Conservation (phyloP, 192 early-diverging fungal species). For the Linnemannia elongata region DNA sequence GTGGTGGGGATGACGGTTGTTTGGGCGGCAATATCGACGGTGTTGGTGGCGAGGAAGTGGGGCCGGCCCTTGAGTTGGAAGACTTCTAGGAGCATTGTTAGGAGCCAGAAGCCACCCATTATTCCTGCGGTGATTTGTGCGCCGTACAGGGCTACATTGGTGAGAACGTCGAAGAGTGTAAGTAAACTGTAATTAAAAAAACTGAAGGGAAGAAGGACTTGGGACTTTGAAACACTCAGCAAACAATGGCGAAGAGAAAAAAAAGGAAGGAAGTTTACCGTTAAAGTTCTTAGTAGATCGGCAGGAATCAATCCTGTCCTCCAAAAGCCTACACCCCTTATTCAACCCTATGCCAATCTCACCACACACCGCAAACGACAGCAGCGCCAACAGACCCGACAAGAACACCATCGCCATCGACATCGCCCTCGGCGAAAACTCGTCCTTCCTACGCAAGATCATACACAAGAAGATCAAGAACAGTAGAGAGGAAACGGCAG, state of each 20-base stretch:
- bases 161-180: neutral
- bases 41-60: neutral
- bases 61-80: constrained; percentile 17
- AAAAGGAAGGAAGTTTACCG: constrained; percentile 13
- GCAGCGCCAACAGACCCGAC: neutral
- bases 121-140: constrained; percentile 36
- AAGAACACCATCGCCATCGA: constrained; percentile 3
- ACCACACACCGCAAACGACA: constrained; percentile 41
- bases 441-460: neutral
- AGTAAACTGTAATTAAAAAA: neutral
- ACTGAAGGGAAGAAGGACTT: neutral
- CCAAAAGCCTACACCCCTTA: constrained; percentile 34
- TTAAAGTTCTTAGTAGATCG: constrained; percentile 13
- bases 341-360: constrained; percentile 47
- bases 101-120: constrained; percentile 22
- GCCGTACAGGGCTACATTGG: constrained; percentile 27
- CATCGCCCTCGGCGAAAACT: neutral
- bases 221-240: neutral
- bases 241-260: neutral
- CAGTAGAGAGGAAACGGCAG: constrained; percentile 7
- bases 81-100: constrained; percentile 14
- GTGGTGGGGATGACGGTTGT: constrained; percentile 1
- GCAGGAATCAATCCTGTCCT: neutral
- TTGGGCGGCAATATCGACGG: neutral
- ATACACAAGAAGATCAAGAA: constrained; percentile 13